Conservation (phyloP, 345 rosid genomes). For the Salix caprea region DNA sequence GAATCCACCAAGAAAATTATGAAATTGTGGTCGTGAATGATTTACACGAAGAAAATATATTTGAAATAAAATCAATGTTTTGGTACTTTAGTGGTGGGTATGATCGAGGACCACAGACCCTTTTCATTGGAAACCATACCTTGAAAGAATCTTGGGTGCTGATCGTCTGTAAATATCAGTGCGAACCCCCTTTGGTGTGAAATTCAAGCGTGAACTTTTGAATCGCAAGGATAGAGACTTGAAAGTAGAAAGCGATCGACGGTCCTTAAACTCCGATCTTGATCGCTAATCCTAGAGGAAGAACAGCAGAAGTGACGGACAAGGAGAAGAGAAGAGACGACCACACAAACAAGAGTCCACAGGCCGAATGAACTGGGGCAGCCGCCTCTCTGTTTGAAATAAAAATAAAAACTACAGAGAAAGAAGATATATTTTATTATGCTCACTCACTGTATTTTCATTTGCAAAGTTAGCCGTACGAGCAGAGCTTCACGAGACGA, state of each 20-base stretch:
- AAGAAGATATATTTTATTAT: neutral
- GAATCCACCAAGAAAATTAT: neutral
- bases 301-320: conserved; percentile 9
- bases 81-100: neutral
- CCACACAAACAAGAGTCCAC: conserved; percentile 9
- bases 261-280: neutral
- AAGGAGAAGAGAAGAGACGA: conserved; percentile 19
- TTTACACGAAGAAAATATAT: neutral
- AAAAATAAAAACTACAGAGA: neutral
- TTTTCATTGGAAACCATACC: neutral
- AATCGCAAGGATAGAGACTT: conserved; percentile 1
- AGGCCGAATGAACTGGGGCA: conserved; percentile 28
- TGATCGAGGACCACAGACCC: neutral
- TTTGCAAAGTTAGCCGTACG: neutral
- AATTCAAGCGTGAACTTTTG: neutral
- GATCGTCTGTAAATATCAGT: neutral
- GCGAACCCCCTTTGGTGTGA: neutral
- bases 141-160: neutral
- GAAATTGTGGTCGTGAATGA: neutral
- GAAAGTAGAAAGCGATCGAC: conserved; percentile 2
- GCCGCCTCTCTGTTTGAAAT: neutral
- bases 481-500: conserved; percentile 14
- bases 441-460: no score
- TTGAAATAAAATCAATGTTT: no score
- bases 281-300: neutral